Percentiles rank a stretch among this genome's conserved stretches.
Conservation (phyloP, 2,329 filamentous ascomycete species). For the Karstenula rhodostoma region DNA sequence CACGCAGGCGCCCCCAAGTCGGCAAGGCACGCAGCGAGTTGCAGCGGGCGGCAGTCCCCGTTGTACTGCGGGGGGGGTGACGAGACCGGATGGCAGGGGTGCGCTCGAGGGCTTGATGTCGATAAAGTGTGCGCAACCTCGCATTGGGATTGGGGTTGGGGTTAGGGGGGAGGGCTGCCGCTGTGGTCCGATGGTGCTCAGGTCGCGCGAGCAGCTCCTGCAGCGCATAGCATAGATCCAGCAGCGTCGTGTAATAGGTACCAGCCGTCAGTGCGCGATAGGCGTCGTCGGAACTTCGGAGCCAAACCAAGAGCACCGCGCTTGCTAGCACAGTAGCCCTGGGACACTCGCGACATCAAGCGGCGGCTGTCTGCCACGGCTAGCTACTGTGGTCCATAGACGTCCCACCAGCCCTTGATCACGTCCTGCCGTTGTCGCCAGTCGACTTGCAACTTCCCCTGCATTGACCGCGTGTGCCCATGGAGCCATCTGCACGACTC, state of each 20-base stretch:
- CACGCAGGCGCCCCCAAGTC: conserved; percentile 35
- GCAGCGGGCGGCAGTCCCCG: conserved; percentile 47
- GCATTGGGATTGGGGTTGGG: neutral
- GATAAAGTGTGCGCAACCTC: conserved; percentile 12
- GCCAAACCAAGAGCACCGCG: conserved; percentile 1
- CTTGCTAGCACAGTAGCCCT: conserved; percentile 1
- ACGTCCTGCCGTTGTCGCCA: neutral
- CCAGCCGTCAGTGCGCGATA: neutral
- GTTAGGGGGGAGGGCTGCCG: conserved; percentile 1
- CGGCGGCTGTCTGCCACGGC: conserved; percentile 1
- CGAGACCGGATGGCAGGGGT: conserved; percentile 27
- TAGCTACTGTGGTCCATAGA: neutral
- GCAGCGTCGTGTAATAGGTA: conserved; percentile 4
- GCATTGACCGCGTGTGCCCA: conserved; percentile 4
- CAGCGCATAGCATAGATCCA: neutral
- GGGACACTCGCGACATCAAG: conserved; percentile 7
- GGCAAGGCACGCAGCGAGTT: conserved; percentile 32
- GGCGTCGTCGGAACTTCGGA: neutral
- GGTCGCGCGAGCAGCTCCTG: neutral
- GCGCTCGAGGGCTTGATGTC: conserved; percentile 26
- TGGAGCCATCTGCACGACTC: neutral
- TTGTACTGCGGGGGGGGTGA: conserved; percentile 46
- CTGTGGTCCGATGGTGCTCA: conserved; percentile 1
- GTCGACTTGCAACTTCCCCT: neutral
- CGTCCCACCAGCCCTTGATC: conserved; percentile 4